phyloP scores from a whole-genome alignment of 1,139 yeast species.

The Kodamaea anthophila region DNA sequence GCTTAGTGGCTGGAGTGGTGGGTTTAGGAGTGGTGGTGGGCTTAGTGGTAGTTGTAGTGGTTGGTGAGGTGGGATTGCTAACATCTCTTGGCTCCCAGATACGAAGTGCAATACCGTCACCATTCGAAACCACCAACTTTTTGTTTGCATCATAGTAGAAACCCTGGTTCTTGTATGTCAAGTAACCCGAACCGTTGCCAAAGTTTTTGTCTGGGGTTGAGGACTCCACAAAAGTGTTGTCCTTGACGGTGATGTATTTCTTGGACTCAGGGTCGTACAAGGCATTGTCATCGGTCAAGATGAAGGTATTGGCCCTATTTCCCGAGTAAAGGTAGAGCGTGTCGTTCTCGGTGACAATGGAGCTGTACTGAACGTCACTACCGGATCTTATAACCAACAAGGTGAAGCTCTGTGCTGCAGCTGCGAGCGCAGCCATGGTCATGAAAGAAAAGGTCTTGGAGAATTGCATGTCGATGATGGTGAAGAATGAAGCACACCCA shows the following conservation, averaged over 20 bases:
- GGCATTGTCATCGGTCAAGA: slow-evolving; percentile 15
- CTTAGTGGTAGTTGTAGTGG: neutral
- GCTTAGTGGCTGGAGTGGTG: neutral
- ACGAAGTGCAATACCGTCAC: slow-evolving; percentile 9
- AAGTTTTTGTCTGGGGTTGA: slow-evolving; percentile 10
- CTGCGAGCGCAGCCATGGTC: slow-evolving; percentile 14
- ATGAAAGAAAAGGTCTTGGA: slow-evolving; percentile 14
- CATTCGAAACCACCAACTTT: slow-evolving; percentile 7
- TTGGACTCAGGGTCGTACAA: slow-evolving; percentile 16
- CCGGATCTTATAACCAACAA: slow-evolving; percentile 20
- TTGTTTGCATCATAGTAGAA: slow-evolving; percentile 11
- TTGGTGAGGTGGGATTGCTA: neutral
- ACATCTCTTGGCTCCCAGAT: slow-evolving; percentile 8
- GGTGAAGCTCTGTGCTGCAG: slow-evolving; percentile 18
- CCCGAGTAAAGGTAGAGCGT: slow-evolving; percentile 13
- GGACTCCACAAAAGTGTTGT: slow-evolving; percentile 9
- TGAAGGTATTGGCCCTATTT: slow-evolving; percentile 11
- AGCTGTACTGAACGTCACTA: slow-evolving; percentile 15
- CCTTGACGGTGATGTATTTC: slow-evolving; percentile 11
- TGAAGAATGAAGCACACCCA: too few species aligned
- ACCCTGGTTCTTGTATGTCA: slow-evolving; percentile 12
- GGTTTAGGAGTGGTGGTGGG: slow-evolving; percentile 3
- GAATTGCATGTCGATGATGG: slow-evolving; percentile 11
- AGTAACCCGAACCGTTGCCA: slow-evolving; percentile 13
- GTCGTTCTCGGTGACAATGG: slow-evolving; percentile 8